Evolutionary conservation across 768 basidiomycete species (phyloP), one percentile per base, ranked within the genome.

Genomic region (Leccinum uliginosum): DNA sequence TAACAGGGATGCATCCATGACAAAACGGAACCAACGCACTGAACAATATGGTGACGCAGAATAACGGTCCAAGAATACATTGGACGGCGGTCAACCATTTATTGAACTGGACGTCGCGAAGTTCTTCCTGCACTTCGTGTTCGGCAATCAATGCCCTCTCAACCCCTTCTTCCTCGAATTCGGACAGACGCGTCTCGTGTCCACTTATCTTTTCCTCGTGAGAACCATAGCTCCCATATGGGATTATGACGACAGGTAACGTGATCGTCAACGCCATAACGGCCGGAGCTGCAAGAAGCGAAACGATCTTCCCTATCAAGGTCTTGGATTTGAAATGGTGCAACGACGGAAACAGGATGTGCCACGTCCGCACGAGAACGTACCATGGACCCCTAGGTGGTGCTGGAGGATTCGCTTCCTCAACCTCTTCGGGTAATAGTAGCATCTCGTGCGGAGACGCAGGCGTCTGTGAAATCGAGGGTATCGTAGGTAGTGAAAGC

Each of bases 31-130:
- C 51, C 52, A 23, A 78, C 85, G 62, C 60, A 93, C 93, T 80
- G 65, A 94, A 88, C n/a, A 97, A 67, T 8, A 95, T 84, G 6
- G 72, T 73, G 14, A 81, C 80, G 58, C 84, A 87, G 67, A 95
- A 93, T 51, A 91, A 56, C 0, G 96, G 93, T 0, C 91, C 94
- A 3, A 91, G 68, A 4, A 84, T 74, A 70, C 91, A 96, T 64
- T 99, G 96, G 4, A 78, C 77, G 21, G 90, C 88, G 71, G 86
- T 91, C 35, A 98, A 73, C 85, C 88, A 93, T 71, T 93, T 89
- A 68, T 84, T 88, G 67, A 85, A 88, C 58, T 71, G 59, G 50
- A 85, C 71, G 46, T 85, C 83, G 55, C 87, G 84, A 62, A 87
- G 71, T 21, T 86, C 86, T 63, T 89, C 84, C 59, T 85, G 75